A percentile compares a stretch with the other conserved stretches of the same genome.
These are phyloP conservation scores for Candida corydali DNA, from an alignment of 805 yeast species.

Conservation along the genomic window DNA sequence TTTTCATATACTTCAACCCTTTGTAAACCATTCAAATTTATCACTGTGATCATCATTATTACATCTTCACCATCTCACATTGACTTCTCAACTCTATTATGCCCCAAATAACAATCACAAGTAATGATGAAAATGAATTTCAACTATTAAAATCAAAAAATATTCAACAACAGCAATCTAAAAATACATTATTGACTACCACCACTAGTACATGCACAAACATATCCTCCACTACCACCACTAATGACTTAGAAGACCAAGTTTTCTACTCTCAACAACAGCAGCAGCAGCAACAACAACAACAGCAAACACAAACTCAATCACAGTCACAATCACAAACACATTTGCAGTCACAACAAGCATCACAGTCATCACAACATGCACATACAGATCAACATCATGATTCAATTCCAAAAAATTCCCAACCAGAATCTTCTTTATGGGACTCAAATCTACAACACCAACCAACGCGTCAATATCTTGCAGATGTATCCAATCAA, in stretches of 20 bases:
- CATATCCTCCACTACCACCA: constrained; percentile 1
- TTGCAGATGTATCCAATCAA: constrained; percentile 38
- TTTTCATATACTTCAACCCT: background rate
- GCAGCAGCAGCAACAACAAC: constrained; percentile 3
- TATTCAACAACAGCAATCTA: constrained; percentile 7
- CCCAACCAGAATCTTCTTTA: too few species aligned
- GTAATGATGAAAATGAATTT: constrained; percentile 36
- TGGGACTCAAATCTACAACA: background rate
- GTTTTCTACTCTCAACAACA: background rate
- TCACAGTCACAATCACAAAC: constrained; percentile 3
- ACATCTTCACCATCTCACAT: background rate
- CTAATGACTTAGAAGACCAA: background rate
- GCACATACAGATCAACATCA: background rate
- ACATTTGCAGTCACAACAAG: constrained; percentile 2
- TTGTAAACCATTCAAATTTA: background rate
- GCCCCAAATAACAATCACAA: constrained; percentile 14
- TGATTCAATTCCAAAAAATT: too few species aligned
- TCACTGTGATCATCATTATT: background rate
- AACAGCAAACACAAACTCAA: background rate
- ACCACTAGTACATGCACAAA: background rate
- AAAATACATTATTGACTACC: background rate
- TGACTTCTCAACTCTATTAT: constrained; percentile 2
- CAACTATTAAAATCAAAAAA: constrained; percentile 30
- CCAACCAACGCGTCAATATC: constrained; percentile 19
- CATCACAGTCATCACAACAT: background rate